Conservation (phyloP, 2,329 filamentous ascomycete genomes). For the Claviceps spartinae region DNA sequence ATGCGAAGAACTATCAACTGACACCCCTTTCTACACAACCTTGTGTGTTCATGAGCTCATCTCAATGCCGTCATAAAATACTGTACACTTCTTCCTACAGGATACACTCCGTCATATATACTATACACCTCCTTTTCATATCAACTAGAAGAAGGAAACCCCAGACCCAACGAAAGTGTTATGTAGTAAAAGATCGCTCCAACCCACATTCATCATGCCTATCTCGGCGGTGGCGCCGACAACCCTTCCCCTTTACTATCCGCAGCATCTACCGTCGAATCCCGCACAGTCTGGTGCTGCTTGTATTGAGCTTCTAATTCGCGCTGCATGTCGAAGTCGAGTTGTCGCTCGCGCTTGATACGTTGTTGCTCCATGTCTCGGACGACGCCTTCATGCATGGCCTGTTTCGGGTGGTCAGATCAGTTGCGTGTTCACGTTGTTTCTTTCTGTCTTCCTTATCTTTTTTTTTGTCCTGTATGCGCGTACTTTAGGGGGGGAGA, state of each 20-base stretch:
- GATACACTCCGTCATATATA: too few relatives aligned
- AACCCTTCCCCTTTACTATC: background rate
- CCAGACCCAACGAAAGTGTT: too few relatives aligned
- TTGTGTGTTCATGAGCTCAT: too few relatives aligned
- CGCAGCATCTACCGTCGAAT: slow-evolving; percentile 17
- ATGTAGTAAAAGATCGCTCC: too few relatives aligned
- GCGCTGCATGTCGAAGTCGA: slow-evolving; percentile 88
- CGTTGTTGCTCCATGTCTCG: slow-evolving; percentile 91
- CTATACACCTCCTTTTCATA: too few relatives aligned
- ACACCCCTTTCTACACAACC: too few relatives aligned
- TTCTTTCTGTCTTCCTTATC: background rate
- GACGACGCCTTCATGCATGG: slow-evolving; percentile 90
- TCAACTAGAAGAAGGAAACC: too few relatives aligned
- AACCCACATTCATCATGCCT: background rate
- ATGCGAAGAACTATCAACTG: too few relatives aligned
- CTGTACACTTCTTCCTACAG: too few relatives aligned
- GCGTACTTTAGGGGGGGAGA: background rate
- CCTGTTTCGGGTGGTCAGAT: slow-evolving; percentile 32
- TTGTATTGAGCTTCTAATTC: slow-evolving; percentile 79
- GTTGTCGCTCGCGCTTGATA: slow-evolving; percentile 76
- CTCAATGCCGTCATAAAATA: too few relatives aligned
- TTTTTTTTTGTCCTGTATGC: background rate
- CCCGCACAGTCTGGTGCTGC: slow-evolving; percentile 67
- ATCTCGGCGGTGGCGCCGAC: slow-evolving; percentile 11
- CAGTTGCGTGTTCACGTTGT: background rate